phyloP scores from a whole-genome alignment of 495 filamentous ascomycete species.

The Neurospora tetrasperma region DNA sequence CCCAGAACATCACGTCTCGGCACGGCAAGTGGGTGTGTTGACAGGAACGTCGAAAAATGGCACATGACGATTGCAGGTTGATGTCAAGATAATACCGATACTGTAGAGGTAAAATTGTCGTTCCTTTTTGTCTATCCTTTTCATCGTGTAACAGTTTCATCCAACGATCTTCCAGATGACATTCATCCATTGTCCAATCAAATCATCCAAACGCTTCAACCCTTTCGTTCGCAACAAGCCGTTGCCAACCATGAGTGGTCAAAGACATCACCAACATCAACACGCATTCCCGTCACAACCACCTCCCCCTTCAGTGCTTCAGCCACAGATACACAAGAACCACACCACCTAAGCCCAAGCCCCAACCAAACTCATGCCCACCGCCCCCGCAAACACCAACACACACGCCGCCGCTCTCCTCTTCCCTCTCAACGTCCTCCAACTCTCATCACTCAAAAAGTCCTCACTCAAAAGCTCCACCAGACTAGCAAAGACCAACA shows the following conservation, averaged over 20 bases:
- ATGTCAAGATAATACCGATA: background rate
- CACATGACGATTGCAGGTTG: background rate
- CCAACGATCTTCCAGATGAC: background rate
- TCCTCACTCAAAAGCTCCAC: conserved; percentile 88
- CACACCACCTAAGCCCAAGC: conserved; percentile 57
- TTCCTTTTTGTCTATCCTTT: background rate
- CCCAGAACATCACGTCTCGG: background rate
- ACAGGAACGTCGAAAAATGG: background rate
- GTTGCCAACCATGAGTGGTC: background rate
- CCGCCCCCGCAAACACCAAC: conserved; percentile 64
- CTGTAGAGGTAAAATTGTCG: background rate
- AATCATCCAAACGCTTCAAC: background rate
- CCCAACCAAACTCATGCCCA: conserved; percentile 80
- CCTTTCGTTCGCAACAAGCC: background rate
- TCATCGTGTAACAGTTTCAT: background rate
- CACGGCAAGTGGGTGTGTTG: background rate
- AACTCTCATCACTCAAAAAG: conserved; percentile 84
- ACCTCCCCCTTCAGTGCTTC: too few relatives aligned
- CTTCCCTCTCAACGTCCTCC: conserved; percentile 56
- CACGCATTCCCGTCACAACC: background rate
- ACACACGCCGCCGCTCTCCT: conserved; percentile 62
- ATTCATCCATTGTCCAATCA: background rate
- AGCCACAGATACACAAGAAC: background rate
- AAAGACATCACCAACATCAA: background rate
- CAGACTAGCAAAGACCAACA: conserved; percentile 79